Evolutionary conservation across 768 basidiomycete species (phyloP), one percentile per base, ranked within the genome.

Genomic region (Tricholoma flavovirens): DNA sequence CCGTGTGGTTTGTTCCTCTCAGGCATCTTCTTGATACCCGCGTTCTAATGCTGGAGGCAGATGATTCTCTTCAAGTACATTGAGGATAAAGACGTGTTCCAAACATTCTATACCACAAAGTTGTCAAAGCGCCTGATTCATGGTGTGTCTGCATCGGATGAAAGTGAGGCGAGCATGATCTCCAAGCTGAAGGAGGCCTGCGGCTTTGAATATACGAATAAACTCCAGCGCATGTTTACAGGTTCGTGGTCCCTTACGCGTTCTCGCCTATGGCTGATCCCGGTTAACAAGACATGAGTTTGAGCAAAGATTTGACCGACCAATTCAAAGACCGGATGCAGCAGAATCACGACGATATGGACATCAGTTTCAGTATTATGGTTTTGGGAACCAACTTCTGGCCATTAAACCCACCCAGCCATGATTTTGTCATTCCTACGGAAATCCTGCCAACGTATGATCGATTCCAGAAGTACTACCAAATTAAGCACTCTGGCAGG

Each of bases 81-180:
- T 64, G 93, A 95, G 68, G 95, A 98, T 78, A 97, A 97, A 76
- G 96, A 99, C 62, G 92, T 98, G 11, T 99, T 98, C 84, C 94
- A 96, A 67, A 90, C 90, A 15, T 98, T 96, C 79, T 98, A 99
- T 75, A 90, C 88, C 14, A 96, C 92, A 60, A 95, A 92, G 70
- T 73, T 98, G 21, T 91, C 91, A 33, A 91, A 90, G 68, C 93
- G 96, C 58, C 84, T 99, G 22, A 93, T 99, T 62, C 86, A 91
- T 62, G 84, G 84, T 11, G 84, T 90, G 2, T 98, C 93, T 10
- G 91, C 92, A 6, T 98, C 95, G 2, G 95, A 98, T 63, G 96
- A 99, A 71, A 89, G 88, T 50, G 96, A 99, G 69, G 87, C 91
- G 22, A 94, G 88, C 70, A 99, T 99, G 96, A 97, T 98, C 62